Evolutionary conservation across 2,329 filamentous ascomycete species (phyloP), one percentile per base, ranked within the genome.

Genomic region (Ophiosphaerella herpotricha): DNA sequence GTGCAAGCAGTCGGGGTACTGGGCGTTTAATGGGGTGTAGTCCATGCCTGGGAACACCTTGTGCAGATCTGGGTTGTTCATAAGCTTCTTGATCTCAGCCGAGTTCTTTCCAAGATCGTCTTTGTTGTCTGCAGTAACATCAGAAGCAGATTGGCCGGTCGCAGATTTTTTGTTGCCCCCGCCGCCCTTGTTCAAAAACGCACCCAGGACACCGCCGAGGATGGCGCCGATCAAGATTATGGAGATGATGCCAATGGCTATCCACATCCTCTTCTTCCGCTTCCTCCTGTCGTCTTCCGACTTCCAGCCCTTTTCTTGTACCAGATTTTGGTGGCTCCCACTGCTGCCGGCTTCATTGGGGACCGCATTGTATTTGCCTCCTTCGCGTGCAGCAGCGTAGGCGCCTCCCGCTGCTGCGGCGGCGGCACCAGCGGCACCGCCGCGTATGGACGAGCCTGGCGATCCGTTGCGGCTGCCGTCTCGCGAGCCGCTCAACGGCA

Each of bases 11-110:
- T 87, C 86, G 2, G 93, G 93, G 63, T 93, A 97, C 73, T 97
- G 92, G 0, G 90, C 85, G 68, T 95, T 91, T 72, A 94, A 83
- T 0, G 93, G 91, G 0, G 93, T 97, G 71, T 97, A 97, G 74
- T 97, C 93, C 75, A 97, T 90, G 23, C 91, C 93, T 0, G 91
- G 90, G 72, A 97, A 97, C 2, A 97, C 91, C 73, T 91, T 95
- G 80, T 96, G 91, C 21, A 97, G 80, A 56, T 91, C 76, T 0
- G 80, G 70, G 73, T 96, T 96, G 77, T 89, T 87, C 78, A 97
- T 80, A 12, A 97, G 79, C 3, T 80, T 79, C 77, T 95, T 82
- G 75, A 97, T 95, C 74, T 96, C 89, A 1, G 76, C 60, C 7
- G 90, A 95, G 71, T 93, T 77, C 71, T 86, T 85, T 72, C 80